These are phyloP conservation scores for Quercus bicolor DNA, from an alignment of 306 rosid genomes.

Conservation along the genomic window DNA sequence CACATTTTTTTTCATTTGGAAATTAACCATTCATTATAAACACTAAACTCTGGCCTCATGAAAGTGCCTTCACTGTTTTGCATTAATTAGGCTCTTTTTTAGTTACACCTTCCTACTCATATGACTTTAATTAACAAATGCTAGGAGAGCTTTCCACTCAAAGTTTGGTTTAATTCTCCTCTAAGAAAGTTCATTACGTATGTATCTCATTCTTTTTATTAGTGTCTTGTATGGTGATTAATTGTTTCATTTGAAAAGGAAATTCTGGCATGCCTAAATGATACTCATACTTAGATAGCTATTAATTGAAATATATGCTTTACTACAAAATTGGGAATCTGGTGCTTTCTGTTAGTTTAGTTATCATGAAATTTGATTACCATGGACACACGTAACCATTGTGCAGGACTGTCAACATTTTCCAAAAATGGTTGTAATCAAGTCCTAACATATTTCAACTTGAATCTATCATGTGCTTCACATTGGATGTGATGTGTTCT, in stretches of 20 bases:
- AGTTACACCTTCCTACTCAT: too few species aligned
- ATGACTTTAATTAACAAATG: neutral
- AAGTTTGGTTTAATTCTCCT: neutral
- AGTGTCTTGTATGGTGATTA: too few species aligned
- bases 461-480: neutral
- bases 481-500: neutral
- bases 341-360: neutral
- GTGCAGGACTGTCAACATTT: neutral
- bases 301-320: too few species aligned
- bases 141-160: neutral
- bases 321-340: neutral
- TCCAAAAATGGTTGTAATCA: neutral
- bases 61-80: too few species aligned
- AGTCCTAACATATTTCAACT: neutral
- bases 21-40: too few species aligned
- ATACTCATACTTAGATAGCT: neutral
- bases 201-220: neutral
- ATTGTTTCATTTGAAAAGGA: too few species aligned
- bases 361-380: neutral
- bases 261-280: neutral
- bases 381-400: neutral
- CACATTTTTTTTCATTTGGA: too few species aligned
- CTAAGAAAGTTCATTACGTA: neutral
- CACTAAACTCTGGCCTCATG: too few species aligned
- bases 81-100: too few species aligned